Percentiles rank a stretch among this genome's conserved stretches.
Conservation (phyloP, 208 protist genomes). For the Giardia muris region DNA sequence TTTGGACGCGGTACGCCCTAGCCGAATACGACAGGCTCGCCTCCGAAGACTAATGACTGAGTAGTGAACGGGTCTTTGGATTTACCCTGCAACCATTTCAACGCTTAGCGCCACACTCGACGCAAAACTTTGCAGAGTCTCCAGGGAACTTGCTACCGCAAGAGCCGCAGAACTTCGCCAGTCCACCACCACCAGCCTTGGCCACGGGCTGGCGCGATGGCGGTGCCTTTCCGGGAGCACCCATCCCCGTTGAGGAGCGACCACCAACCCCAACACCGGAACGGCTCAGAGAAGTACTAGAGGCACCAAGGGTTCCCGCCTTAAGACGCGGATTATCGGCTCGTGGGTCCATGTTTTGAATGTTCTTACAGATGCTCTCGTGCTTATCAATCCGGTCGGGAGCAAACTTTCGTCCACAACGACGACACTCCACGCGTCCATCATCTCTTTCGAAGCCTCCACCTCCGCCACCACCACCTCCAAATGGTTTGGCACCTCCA, state of each 20-base stretch:
- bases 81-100: too few relatives aligned
- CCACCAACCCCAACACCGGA: background rate
- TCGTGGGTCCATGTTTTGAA: background rate
- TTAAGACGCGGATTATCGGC: background rate
- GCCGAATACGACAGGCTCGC: background rate
- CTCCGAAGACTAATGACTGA: too few relatives aligned
- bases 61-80: too few relatives aligned
- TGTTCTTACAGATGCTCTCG: constrained; percentile 26
- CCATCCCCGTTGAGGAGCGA: background rate
- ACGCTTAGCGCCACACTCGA: constrained; percentile 5
- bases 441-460: background rate
- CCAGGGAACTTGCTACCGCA: background rate
- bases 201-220: background rate
- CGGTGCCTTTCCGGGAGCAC: background rate
- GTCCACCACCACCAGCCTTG: background rate
- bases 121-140: constrained; percentile 13
- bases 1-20: background rate
- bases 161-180: background rate
- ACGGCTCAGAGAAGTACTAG: too few relatives aligned
- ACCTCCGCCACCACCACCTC: background rate
- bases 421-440: constrained; percentile 4
- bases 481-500: background rate
- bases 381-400: constrained; percentile 38
- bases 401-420: constrained; percentile 33
- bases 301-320: background rate